Evolutionary conservation across 2,329 filamentous ascomycete species (phyloP).

Genomic region (Anisogramma anomala): DNA sequence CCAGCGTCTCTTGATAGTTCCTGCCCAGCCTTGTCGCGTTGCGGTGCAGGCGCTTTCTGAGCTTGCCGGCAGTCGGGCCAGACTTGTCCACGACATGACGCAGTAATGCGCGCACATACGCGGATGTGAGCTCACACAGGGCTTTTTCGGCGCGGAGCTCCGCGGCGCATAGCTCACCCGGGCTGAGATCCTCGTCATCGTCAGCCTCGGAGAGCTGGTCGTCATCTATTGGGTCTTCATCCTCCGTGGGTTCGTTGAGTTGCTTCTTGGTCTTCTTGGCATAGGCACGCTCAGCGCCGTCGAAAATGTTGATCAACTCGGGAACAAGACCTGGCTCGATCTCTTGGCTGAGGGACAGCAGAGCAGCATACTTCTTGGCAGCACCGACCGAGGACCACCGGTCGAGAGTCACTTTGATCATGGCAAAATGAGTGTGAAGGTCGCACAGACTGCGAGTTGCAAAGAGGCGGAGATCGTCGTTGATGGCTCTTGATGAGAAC

Average conservation of each 20-base stretch:
- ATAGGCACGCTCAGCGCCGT: constrained; percentile 62
- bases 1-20: constrained; percentile 76
- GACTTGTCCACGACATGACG: constrained; percentile 61
- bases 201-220: constrained; percentile 51
- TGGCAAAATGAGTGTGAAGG: constrained; percentile 67
- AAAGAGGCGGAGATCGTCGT: constrained; percentile 68
- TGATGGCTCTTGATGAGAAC: constrained; percentile 53
- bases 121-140: constrained; percentile 74
- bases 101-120: constrained; percentile 69
- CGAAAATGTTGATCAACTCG: constrained; percentile 66
- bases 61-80: constrained; percentile 47
- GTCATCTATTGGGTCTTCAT: constrained; percentile 60
- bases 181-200: constrained; percentile 40
- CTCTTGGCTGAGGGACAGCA: constrained; percentile 55
- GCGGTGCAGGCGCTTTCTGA: constrained; percentile 60
- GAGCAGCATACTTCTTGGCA: constrained; percentile 35
- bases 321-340: constrained; percentile 52
- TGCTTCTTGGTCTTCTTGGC: constrained; percentile 56
- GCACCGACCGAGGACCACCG: constrained; percentile 28
- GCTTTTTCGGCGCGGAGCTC: constrained; percentile 71
- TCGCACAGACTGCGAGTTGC: constrained; percentile 72
- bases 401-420: constrained; percentile 47
- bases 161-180: constrained; percentile 48
- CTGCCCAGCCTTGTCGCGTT: constrained; percentile 72
- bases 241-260: constrained; percentile 54